Evolutionary conservation across 352 stramenopile species (phyloP).

Genomic region (Globisporangium canariense): DNA sequence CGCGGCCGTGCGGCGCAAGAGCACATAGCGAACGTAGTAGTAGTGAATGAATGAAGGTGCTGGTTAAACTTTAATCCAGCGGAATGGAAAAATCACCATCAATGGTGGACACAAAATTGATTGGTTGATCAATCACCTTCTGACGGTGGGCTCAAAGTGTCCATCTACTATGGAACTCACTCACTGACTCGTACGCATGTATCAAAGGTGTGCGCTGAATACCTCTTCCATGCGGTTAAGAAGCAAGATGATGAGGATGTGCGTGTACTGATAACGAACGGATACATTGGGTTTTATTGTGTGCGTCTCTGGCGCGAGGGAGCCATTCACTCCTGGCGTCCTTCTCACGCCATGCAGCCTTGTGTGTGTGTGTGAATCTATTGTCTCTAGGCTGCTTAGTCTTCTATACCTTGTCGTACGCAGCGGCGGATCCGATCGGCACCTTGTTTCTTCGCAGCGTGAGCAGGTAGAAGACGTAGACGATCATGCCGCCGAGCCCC

Average conservation of each 20-base stretch:
- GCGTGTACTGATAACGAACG: not conserved
- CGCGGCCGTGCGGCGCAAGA: conserved; percentile 17
- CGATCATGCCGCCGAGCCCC: conserved; percentile 72
- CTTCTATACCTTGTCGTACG: conserved; percentile 78
- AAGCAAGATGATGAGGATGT: not conserved
- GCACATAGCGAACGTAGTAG: conserved; percentile 15
- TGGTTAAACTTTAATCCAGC: not conserved
- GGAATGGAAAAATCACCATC: too few species aligned
- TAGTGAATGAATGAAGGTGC: not conserved
- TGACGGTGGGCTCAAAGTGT: too few species aligned
- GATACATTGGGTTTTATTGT: conserved; percentile 10
- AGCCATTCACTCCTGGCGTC: conserved; percentile 2
- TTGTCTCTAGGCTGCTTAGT: not conserved
- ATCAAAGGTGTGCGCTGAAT: too few species aligned
- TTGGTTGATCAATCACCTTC: too few species aligned
- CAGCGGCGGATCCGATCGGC: conserved; percentile 28
- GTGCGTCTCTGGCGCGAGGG: not conserved
- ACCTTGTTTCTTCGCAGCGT: conserved; percentile 49
- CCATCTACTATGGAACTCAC: too few species aligned
- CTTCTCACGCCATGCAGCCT: not conserved
- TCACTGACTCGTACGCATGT: too few species aligned
- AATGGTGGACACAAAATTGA: too few species aligned
- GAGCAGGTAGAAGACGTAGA: conserved; percentile 82
- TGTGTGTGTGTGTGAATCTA: conserved; percentile 7
- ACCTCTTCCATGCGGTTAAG: too few species aligned